Percentiles rank a stretch among this genome's conserved stretches.
Conservation (phyloP, 257 asterid genomes). For the Gynochthodes officinalis region DNA sequence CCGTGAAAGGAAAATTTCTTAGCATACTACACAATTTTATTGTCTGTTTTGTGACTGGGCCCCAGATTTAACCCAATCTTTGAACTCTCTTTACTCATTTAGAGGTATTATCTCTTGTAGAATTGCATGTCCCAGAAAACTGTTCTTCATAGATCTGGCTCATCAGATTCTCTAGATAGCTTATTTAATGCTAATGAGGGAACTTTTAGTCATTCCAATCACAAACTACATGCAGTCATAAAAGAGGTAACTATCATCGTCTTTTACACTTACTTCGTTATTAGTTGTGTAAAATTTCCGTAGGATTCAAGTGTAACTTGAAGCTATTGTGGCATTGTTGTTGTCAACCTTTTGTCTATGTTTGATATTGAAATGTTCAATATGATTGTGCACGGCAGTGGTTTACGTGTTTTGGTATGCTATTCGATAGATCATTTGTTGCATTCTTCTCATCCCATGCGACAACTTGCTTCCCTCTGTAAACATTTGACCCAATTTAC, state of each 20-base stretch:
- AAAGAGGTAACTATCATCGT: conserved; percentile 48
- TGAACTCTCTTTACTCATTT: neutral
- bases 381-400: neutral
- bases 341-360: neutral
- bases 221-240: conserved; percentile 22
- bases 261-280: neutral
- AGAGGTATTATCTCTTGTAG: neutral
- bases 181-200: conserved; percentile 38
- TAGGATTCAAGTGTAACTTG: neutral
- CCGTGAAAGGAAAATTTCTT: neutral
- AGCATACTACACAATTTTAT: neutral
- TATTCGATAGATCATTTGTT: neutral
- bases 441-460: neutral
- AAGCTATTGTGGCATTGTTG: neutral
- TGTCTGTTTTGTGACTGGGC: neutral
- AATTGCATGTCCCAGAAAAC: neutral
- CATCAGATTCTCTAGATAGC: conserved; percentile 51
- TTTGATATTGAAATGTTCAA: neutral
- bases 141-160: conserved; percentile 38
- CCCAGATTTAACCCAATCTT: neutral
- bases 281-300: neutral
- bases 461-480: neutral
- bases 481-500: too few species aligned
- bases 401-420: neutral
- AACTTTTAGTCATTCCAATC: conserved; percentile 24